phyloP scores from a whole-genome alignment of 306 rosid genomes.

The Trifolium fragiferum region DNA sequence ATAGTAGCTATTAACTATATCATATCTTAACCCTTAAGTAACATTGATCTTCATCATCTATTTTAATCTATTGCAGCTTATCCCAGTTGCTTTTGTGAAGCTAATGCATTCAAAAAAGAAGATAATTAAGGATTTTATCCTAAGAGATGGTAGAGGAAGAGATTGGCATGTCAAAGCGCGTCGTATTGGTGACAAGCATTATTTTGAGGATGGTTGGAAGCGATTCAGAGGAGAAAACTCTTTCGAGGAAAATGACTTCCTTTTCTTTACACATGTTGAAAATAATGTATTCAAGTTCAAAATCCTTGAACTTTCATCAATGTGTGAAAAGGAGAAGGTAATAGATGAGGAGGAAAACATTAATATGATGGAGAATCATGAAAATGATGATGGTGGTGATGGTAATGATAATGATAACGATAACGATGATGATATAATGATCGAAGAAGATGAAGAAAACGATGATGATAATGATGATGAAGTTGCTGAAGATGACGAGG shows the following conservation, averaged over 20 bases:
- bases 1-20: not conserved
- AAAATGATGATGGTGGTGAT: not conserved
- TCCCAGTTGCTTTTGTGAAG: constrained; percentile 37
- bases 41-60: not conserved
- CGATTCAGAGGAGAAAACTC: constrained; percentile 11
- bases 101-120: not conserved
- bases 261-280: constrained; percentile 29
- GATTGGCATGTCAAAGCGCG: constrained; percentile 32
- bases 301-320: constrained; percentile 11
- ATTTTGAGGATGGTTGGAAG: constrained; percentile 43
- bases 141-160: constrained; percentile 27
- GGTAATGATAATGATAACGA: too few relatives aligned
- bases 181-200: not conserved
- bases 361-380: not conserved
- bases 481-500: not conserved
- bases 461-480: not conserved
- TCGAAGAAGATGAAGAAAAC: not conserved
- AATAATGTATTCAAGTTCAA: constrained; percentile 18
- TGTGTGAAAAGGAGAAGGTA: constrained; percentile 31
- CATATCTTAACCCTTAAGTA: not conserved
- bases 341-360: not conserved
- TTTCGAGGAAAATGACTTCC: not conserved
- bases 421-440: not conserved
- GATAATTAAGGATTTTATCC: constrained; percentile 12
- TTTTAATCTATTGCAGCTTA: constrained; percentile 35